These are phyloP conservation scores for Neocatenulostroma microsporum DNA, from an alignment of 2,329 filamentous ascomycete species.

Conservation along the genomic window DNA sequence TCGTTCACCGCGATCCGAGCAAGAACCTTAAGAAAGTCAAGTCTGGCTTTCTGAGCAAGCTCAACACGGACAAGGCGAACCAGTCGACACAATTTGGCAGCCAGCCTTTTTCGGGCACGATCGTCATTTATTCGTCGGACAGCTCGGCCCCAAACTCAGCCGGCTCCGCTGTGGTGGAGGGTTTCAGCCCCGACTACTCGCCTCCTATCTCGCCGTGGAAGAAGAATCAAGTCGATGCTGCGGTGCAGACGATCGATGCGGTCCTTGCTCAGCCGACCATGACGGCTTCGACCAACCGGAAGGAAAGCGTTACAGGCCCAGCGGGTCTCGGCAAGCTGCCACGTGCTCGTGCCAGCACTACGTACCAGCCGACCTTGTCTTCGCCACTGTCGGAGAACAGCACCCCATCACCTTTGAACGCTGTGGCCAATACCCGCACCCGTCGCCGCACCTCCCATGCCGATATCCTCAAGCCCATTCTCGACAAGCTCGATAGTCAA, in stretches of 20 bases:
- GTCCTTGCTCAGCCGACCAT: too few species aligned
- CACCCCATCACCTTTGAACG: background rate
- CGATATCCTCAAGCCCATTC: slow-evolving; percentile 13
- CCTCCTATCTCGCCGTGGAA: background rate
- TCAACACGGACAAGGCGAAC: background rate
- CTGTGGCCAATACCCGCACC: slow-evolving; percentile 9
- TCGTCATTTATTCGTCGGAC: too few species aligned
- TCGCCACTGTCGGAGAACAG: background rate
- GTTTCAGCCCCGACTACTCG: too few species aligned
- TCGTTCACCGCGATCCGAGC: too few species aligned
- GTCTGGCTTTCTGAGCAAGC: background rate
- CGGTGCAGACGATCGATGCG: too few species aligned
- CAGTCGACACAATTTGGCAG: background rate
- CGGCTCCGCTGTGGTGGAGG: too few species aligned
- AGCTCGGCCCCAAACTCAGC: too few species aligned
- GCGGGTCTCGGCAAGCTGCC: too few species aligned
- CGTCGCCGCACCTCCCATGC: slow-evolving; percentile 11
- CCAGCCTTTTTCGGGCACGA: slow-evolving; percentile 1
- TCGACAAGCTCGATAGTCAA: slow-evolving; percentile 11
- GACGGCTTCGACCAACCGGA: too few species aligned
- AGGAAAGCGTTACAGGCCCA: too few species aligned
- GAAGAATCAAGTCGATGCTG: background rate
- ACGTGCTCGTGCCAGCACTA: background rate
- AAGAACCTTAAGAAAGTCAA: slow-evolving; percentile 2
- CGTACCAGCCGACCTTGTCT: background rate